phyloP scores from a whole-genome alignment of 805 yeast species.

The Cyberlindnera euphorbiae region DNA sequence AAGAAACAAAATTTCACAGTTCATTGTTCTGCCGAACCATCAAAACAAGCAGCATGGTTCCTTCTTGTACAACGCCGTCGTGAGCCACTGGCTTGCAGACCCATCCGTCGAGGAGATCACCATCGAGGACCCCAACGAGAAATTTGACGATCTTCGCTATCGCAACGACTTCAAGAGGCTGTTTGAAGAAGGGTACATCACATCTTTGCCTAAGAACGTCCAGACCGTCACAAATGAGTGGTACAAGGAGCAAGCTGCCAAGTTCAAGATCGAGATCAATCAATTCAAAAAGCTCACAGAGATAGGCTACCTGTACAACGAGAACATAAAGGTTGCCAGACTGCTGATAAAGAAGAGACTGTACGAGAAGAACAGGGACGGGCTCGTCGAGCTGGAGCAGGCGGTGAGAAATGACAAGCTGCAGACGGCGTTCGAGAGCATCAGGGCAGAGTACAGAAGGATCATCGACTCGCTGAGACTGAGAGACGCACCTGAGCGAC shows the following conservation, averaged over 20 bases:
- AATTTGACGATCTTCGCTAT: conserved; percentile 88
- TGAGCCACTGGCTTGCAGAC: conserved; percentile 52
- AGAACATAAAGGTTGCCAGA: conserved; percentile 35
- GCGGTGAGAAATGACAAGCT: conserved; percentile 63
- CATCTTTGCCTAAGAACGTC: conserved; percentile 25
- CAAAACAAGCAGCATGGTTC: conserved; percentile 75
- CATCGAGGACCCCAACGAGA: conserved; percentile 92
- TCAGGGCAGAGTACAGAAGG: conserved; percentile 68
- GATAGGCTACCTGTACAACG: conserved; percentile 50
- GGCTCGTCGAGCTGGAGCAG: conserved; percentile 60
- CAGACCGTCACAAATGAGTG: conserved; percentile 31
- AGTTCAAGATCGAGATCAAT: conserved; percentile 62
- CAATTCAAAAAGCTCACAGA: conserved; percentile 78
- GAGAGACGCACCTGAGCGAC: conserved; percentile 11
- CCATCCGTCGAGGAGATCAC: conserved; percentile 60
- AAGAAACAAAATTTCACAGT: conserved; percentile 83
- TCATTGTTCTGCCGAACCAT: conserved; percentile 76
- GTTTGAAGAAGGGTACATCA: conserved; percentile 29
- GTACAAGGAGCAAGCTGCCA: conserved; percentile 33
- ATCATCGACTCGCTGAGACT: conserved; percentile 31
- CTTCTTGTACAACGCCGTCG: conserved; percentile 52
- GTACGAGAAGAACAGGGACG: conserved; percentile 76
- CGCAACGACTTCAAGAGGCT: conserved; percentile 64
- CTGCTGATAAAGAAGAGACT: conserved; percentile 69
- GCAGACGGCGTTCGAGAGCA: conserved; percentile 65